Evolutionary conservation across 1,284 basidiomycete genomes (phyloP).

Genomic region (Ceratobasidium sp.): DNA sequence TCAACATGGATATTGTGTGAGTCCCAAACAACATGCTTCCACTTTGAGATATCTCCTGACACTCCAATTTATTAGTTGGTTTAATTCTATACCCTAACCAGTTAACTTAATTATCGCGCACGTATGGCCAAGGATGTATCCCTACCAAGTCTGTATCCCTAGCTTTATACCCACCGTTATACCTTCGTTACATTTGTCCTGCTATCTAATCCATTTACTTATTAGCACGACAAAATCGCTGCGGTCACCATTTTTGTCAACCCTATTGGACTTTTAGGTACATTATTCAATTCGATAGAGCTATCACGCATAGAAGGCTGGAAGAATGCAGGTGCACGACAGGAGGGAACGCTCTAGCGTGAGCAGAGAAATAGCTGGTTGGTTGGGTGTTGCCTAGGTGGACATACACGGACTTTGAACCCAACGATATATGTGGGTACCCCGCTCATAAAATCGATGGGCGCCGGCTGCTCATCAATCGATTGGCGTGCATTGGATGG

Average conservation of each 20-base stretch:
- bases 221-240: not conserved
- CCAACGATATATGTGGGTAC: not conserved
- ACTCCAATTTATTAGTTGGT: not conserved
- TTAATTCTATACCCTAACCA: not conserved
- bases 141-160: not conserved
- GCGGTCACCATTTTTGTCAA: not conserved
- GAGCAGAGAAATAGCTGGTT: not conserved
- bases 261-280: not conserved
- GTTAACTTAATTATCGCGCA: not conserved
- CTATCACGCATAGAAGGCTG: not conserved
- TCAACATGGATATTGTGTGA: slow-evolving; percentile 17
- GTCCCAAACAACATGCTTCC: not conserved
- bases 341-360: not conserved
- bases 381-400: not conserved
- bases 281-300: not conserved
- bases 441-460: not conserved
- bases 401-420: too few relatives aligned
- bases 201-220: not conserved
- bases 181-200: not conserved
- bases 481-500: not conserved
- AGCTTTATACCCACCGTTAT: not conserved
- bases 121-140: not conserved
- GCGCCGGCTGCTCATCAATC: not conserved
- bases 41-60: too few relatives aligned
- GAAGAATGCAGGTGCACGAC: not conserved